phyloP scores from a whole-genome alignment of 768 basidiomycete species.

The Coprinellus aureogranulatus region DNA sequence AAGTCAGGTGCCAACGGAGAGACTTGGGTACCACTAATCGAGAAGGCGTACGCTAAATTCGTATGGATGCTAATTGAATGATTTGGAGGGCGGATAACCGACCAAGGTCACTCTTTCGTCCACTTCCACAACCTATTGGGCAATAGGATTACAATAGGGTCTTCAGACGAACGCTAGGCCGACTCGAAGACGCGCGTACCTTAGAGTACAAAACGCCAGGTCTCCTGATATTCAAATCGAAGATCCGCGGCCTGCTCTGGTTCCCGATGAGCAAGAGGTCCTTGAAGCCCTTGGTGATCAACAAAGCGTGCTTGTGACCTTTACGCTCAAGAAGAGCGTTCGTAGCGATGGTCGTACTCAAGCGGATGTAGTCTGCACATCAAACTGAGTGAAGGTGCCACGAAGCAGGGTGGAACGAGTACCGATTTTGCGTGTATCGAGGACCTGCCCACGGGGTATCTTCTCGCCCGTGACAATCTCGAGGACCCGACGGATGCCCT shows the following conservation, averaged over 20 bases:
- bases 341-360: slow-evolving; percentile 94
- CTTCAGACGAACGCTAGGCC: neutral
- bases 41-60: slow-evolving; percentile 59
- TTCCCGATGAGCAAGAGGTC: slow-evolving; percentile 93
- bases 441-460: slow-evolving; percentile 62
- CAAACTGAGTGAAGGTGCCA: neutral
- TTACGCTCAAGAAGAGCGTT: slow-evolving; percentile 95
- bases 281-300: slow-evolving; percentile 89
- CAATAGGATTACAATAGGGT: too few species aligned
- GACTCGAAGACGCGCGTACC: slow-evolving; percentile 30
- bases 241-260: slow-evolving; percentile 91
- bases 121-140: slow-evolving; percentile 49
- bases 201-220: slow-evolving; percentile 71
- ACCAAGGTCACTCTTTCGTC: slow-evolving; percentile 95
- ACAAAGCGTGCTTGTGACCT: slow-evolving; percentile 85
- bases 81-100: slow-evolving; percentile 90
- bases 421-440: slow-evolving; percentile 84
- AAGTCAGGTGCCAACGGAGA: slow-evolving; percentile 46
- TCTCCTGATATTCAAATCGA: slow-evolving; percentile 88
- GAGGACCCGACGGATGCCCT: slow-evolving; percentile 85
- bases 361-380: slow-evolving; percentile 80
- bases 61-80: slow-evolving; percentile 57
- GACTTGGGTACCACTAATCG: slow-evolving; percentile 57
- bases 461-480: slow-evolving; percentile 69
- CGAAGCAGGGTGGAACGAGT: slow-evolving; percentile 14